phyloP scores from a whole-genome alignment of 208 protist genomes.

The Leishmania aethiopica region DNA sequence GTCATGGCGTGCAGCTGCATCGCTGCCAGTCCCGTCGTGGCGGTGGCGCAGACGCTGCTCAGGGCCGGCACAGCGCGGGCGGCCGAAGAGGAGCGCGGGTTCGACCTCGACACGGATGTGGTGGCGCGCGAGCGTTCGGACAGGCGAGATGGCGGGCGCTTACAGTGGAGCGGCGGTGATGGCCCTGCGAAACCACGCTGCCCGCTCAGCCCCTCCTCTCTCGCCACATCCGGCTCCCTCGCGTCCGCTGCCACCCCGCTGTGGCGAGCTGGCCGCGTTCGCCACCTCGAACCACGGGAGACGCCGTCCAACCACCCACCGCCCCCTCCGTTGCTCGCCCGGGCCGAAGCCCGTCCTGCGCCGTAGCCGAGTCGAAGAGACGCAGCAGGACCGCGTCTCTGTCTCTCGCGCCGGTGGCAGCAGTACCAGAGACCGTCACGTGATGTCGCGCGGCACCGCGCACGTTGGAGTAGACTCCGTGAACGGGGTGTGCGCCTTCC shows the following conservation, averaged over 20 bases:
- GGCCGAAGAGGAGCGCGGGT: neutral
- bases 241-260: neutral
- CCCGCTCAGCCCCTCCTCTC: neutral
- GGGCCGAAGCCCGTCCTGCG: neutral
- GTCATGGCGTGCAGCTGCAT: too few relatives aligned
- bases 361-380: neutral
- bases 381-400: neutral
- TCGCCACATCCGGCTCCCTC: neutral
- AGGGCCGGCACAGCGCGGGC: too few relatives aligned
- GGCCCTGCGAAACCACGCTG: neutral
- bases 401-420: too few relatives aligned
- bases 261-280: neutral
- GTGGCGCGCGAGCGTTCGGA: neutral
- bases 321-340: neutral
- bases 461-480: neutral
- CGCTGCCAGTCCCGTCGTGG: too few relatives aligned
- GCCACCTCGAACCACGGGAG: neutral
- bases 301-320: neutral
- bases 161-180: neutral
- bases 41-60: conserved; percentile 64
- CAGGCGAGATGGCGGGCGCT: neutral
- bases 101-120: neutral
- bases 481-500: neutral
- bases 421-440: too few relatives aligned
- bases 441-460: neutral